Conservation (phyloP, 2,329 filamentous ascomycete genomes). For the Ceratocystis ficicola region DNA sequence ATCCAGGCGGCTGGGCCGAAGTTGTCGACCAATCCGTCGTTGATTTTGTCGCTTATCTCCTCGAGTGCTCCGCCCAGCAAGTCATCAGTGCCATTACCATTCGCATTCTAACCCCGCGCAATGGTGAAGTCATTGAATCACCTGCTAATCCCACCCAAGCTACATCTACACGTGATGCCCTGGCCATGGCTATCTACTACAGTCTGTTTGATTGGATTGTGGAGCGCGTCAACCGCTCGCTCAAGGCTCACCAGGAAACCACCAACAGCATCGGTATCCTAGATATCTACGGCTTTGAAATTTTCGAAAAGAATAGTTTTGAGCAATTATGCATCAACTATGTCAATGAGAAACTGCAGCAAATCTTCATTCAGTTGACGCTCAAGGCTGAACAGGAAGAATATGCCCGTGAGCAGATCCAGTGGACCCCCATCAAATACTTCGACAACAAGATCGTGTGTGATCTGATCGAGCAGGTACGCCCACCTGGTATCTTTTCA, state of each 20-base stretch:
- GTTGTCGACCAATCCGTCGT: conserved; percentile 84
- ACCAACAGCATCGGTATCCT: conserved; percentile 87
- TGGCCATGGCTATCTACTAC: conserved; percentile 92
- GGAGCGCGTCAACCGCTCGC: conserved; percentile 73
- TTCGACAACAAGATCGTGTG: conserved; percentile 99
- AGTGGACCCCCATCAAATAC: conserved; percentile 98
- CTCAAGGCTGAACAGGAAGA: conserved; percentile 96
- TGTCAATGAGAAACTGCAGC: conserved; percentile 97
- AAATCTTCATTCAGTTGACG: conserved; percentile 97
- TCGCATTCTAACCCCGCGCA: conserved; percentile 62
- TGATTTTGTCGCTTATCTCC: conserved; percentile 84
- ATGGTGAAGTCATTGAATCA: conserved; percentile 55
- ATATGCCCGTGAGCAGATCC: conserved; percentile 88
- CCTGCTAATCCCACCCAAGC: conserved; percentile 84
- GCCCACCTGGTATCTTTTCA: conserved; percentile 85
- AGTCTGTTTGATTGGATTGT: conserved; percentile 99
- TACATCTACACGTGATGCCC: conserved; percentile 71
- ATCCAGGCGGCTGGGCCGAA: conserved; percentile 75
- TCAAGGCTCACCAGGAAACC: conserved; percentile 64
- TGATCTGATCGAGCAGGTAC: conserved; percentile 83
- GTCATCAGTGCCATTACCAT: conserved; percentile 81
- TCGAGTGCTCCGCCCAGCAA: conserved; percentile 72
- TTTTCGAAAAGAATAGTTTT: conserved; percentile 98
- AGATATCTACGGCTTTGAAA: conserved; percentile 98
- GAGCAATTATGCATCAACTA: conserved; percentile 99